A percentile compares a stretch with the other conserved stretches of the same genome.
These are phyloP conservation scores for Gastrolobium bilobum DNA, from an alignment of 306 rosid species.

Conservation along the genomic window DNA sequence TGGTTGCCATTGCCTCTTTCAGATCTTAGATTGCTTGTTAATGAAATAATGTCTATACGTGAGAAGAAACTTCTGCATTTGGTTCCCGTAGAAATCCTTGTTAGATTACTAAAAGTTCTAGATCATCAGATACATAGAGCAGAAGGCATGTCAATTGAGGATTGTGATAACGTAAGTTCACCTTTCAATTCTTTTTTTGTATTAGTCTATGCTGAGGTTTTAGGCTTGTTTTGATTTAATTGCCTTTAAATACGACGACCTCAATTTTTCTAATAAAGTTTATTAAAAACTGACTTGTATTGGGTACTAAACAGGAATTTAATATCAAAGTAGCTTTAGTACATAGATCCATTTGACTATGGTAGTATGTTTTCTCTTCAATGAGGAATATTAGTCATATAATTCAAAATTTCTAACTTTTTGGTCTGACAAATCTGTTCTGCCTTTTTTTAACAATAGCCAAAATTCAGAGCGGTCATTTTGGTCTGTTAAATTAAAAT, in stretches of 20 bases:
- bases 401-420: not conserved
- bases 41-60: conserved; percentile 84
- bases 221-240: conserved; percentile 39
- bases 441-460: not conserved
- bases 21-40: conserved; percentile 85
- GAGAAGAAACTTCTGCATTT: conserved; percentile 81
- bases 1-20: conserved; percentile 85
- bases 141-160: conserved; percentile 92
- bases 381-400: not conserved
- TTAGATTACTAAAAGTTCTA: conserved; percentile 82
- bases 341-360: conserved; percentile 29
- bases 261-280: conserved; percentile 14
- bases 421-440: not conserved
- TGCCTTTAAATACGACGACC: conserved; percentile 35
- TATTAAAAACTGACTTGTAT: conserved; percentile 26
- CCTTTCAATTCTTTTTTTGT: conserved; percentile 26
- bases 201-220: conserved; percentile 16
- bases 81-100: conserved; percentile 83
- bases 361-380: not conserved
- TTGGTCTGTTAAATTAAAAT: too few species aligned
- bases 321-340: conserved; percentile 15
- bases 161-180: conserved; percentile 82
- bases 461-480: not conserved
- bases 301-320: conserved; percentile 8
- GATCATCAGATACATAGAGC: conserved; percentile 98